Conservation (phyloP, 805 yeast species). For the Candida succiphila region DNA sequence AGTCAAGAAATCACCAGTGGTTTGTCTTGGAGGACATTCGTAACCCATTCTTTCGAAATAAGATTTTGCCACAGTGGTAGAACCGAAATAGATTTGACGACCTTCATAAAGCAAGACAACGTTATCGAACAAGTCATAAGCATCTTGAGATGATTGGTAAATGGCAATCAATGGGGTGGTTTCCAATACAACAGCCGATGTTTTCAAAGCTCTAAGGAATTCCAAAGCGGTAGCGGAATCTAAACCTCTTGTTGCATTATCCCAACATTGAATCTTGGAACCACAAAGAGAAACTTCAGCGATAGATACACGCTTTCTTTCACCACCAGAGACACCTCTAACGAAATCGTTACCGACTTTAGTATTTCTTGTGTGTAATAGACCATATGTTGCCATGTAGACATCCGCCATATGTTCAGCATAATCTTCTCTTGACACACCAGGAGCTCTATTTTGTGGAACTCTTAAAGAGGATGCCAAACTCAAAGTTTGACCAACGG, state of each 20-base stretch:
- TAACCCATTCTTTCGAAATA: slow-evolving; percentile 34
- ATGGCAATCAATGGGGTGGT: slow-evolving; percentile 45
- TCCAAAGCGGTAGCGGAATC: slow-evolving; percentile 65
- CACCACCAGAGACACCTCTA: slow-evolving; percentile 58
- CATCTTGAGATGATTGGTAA: slow-evolving; percentile 34
- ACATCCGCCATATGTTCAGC: slow-evolving; percentile 45
- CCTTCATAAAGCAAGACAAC: slow-evolving; percentile 33
- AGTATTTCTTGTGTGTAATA: slow-evolving; percentile 39
- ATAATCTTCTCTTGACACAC: slow-evolving; percentile 45
- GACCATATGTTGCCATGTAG: slow-evolving; percentile 18
- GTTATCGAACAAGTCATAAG: slow-evolving; percentile 33
- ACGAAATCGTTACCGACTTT: slow-evolving; percentile 50
- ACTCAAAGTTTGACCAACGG: slow-evolving; percentile 55
- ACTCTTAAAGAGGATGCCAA: slow-evolving; percentile 56
- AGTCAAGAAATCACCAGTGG: slow-evolving; percentile 36
- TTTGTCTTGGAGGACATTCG: slow-evolving; percentile 35
- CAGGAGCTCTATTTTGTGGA: slow-evolving; percentile 51
- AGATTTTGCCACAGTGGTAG: slow-evolving; percentile 25
- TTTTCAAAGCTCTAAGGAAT: slow-evolving; percentile 47
- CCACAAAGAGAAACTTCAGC: slow-evolving; percentile 33
- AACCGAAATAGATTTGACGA: slow-evolving; percentile 31
- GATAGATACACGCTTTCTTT: slow-evolving; percentile 50
- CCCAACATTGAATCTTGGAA: slow-evolving; percentile 44
- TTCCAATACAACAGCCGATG: slow-evolving; percentile 39
- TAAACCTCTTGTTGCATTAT: slow-evolving; percentile 63